phyloP scores from a whole-genome alignment of 2,329 filamentous ascomycete species.

The Drechslera avenae region DNA sequence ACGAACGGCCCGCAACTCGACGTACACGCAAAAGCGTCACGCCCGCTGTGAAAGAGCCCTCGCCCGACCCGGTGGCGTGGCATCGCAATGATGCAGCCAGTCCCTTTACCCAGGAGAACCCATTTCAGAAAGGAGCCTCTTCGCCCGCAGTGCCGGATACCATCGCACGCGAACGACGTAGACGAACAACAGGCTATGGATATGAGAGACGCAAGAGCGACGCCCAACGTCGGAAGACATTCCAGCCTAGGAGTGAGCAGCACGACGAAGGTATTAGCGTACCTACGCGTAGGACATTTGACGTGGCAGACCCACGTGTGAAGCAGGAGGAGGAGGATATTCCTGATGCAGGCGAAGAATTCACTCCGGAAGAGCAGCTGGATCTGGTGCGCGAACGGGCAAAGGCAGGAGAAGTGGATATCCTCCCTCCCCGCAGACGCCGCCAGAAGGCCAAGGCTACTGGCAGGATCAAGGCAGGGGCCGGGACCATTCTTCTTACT shows the following conservation, averaged over 20 bases:
- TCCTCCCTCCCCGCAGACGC: conserved; percentile 49
- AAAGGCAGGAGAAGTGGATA: conserved; percentile 58
- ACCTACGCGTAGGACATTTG: conserved; percentile 63
- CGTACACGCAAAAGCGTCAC: conserved; percentile 48
- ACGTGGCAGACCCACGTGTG: conserved; percentile 58
- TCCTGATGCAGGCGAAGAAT: conserved; percentile 82
- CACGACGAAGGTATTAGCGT: conserved; percentile 60
- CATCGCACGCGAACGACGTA: conserved; percentile 53
- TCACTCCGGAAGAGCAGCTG: conserved; percentile 83
- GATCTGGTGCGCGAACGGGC: conserved; percentile 75
- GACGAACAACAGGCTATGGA: conserved; percentile 57
- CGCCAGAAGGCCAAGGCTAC: conserved; percentile 48
- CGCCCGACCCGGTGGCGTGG: conserved; percentile 57
- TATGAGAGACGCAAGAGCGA: conserved; percentile 52
- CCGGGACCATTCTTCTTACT: conserved; percentile 73
- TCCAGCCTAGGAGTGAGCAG: conserved; percentile 49
- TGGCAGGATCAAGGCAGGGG: conserved; percentile 64
- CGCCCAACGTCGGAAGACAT: conserved; percentile 51
- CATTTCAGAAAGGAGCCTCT: conserved; percentile 86
- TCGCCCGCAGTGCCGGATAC: conserved; percentile 53
- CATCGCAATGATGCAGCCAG: conserved; percentile 57
- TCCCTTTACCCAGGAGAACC: conserved; percentile 87
- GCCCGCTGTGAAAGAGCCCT: conserved; percentile 52
- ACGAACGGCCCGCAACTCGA: conserved; percentile 42
- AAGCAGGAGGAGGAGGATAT: conserved; percentile 49